Percentiles rank a stretch among this genome's conserved stretches.
Conservation (phyloP, 768 basidiomycete genomes). For the Suillus spraguei region DNA sequence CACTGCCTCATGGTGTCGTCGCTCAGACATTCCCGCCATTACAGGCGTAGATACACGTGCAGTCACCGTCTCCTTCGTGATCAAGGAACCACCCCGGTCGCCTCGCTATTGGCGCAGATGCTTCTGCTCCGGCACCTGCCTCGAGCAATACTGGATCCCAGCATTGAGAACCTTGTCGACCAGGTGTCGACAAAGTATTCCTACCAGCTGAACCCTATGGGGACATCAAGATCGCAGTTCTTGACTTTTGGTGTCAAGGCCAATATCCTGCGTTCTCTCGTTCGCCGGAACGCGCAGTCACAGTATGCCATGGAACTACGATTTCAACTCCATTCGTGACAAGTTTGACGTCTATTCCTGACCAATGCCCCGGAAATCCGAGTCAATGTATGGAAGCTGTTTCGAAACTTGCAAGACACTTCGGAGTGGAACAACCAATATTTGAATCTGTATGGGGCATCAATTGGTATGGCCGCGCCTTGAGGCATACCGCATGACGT, state of each 20-base stretch:
- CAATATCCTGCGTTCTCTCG: conserved; percentile 92
- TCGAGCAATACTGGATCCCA: conserved; percentile 91
- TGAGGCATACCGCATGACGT: conserved; percentile 97
- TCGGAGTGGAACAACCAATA: conserved; percentile 91
- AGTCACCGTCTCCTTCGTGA: conserved; percentile 93
- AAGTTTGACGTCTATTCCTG: conserved; percentile 91
- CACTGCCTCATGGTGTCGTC: conserved; percentile 92
- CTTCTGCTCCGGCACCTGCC: conserved; percentile 57
- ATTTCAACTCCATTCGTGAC: conserved; percentile 91
- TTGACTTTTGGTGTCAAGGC: conserved; percentile 98
- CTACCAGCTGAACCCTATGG: conserved; percentile 87
- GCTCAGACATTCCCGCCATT: conserved; percentile 88
- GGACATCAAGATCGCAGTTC: conserved; percentile 89
- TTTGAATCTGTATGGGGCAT: conserved; percentile 99
- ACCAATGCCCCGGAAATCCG: conserved; percentile 96
- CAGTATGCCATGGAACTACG: conserved; percentile 97
- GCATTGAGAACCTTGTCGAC: conserved; percentile 89
- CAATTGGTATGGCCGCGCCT: conserved; percentile 99
- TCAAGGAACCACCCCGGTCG: conserved; percentile 94
- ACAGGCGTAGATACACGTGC: conserved; percentile 98
- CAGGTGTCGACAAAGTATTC: conserved; percentile 86
- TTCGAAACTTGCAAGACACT: conserved; percentile 78
- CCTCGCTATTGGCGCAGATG: conserved; percentile 80
- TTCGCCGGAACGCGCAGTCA: conserved; percentile 92
- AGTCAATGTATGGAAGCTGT: conserved; percentile 86